phyloP scores from a whole-genome alignment of 2,329 filamentous ascomycete species.

The Pseudopithomyces maydicus region DNA sequence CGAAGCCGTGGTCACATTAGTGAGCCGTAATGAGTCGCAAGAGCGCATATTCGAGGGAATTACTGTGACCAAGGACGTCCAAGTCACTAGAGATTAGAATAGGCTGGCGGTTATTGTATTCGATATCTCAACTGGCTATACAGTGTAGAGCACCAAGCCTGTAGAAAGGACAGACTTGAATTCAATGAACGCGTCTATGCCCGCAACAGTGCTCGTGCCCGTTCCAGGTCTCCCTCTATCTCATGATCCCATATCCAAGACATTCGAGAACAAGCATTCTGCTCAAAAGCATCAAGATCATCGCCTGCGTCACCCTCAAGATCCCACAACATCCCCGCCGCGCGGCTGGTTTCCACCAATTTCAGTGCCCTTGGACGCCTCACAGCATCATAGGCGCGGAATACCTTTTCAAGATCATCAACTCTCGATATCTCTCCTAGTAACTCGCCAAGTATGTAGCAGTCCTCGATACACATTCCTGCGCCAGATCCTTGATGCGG shows the following conservation, averaged over 20 bases:
- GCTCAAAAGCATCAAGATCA: conserved; percentile 39
- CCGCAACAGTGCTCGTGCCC: conserved; percentile 19
- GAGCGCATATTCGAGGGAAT: conserved; percentile 9
- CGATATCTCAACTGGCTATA: background rate
- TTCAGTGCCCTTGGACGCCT: conserved; percentile 47
- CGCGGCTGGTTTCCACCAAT: conserved; percentile 46
- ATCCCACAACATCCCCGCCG: conserved; percentile 48
- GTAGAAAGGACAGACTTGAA: no score
- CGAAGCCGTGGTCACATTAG: background rate
- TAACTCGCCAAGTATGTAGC: conserved; percentile 50
- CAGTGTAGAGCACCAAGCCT: background rate
- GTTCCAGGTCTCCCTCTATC: conserved; percentile 36
- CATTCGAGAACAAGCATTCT: conserved; percentile 38
- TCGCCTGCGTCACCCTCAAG: conserved; percentile 40
- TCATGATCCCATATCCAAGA: conserved; percentile 50
- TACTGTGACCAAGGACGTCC: conserved; percentile 10
- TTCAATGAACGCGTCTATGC: background rate
- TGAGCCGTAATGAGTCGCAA: conserved; percentile 6
- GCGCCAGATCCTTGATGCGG: conserved; percentile 60
- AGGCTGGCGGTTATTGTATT: background rate
- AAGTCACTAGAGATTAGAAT: background rate
- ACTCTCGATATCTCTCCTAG: conserved; percentile 28
- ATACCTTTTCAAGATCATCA: conserved; percentile 35
- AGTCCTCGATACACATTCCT: conserved; percentile 61
- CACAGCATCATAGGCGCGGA: conserved; percentile 45